phyloP scores from a whole-genome alignment of 129 eudicot species.

The Saposhnikovia divaricata region DNA sequence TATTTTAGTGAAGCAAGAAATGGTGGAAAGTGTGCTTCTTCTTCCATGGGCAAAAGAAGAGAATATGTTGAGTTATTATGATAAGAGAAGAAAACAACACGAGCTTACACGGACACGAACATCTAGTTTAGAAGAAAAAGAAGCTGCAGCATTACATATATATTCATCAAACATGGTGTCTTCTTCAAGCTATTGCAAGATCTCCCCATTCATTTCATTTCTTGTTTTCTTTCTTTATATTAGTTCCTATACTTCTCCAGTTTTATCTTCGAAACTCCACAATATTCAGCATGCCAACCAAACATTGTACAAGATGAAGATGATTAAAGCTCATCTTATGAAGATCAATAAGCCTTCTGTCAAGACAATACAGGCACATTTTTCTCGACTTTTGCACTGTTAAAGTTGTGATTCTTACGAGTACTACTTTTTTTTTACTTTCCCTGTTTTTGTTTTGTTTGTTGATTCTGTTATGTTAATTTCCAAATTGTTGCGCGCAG shows the following conservation, averaged over 20 bases:
- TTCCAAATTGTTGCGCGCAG: conserved; percentile 28
- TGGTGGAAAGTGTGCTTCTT: conserved; percentile 31
- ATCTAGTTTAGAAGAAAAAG: neutral
- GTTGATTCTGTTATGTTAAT: neutral
- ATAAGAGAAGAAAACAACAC: conserved; percentile 38
- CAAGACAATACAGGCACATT: conserved; percentile 72
- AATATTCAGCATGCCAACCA: conserved; percentile 31
- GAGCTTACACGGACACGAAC: conserved; percentile 22
- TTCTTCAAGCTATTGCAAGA: conserved; percentile 26
- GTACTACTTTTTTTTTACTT: neutral
- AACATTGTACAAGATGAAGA: conserved; percentile 41
- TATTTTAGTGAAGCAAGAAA: no score
- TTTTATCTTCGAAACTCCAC: conserved; percentile 6
- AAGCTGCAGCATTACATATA: neutral
- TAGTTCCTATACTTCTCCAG: conserved; percentile 39
- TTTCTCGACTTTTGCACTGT: conserved; percentile 3
- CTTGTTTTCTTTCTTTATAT: conserved; percentile 46
- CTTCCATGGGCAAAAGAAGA: conserved; percentile 17
- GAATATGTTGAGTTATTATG: conserved; percentile 20
- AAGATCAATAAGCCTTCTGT: conserved; percentile 71
- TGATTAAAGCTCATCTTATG: conserved; percentile 50
- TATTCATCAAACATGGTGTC: conserved; percentile 29
- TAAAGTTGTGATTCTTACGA: neutral
- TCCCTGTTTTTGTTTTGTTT: neutral
- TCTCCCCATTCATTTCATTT: conserved; percentile 47